Percentiles rank a stretch among this genome's conserved stretches.
Conservation (phyloP, 2,329 filamentous ascomycete genomes). For the Chalaropsis thielavioides region DNA sequence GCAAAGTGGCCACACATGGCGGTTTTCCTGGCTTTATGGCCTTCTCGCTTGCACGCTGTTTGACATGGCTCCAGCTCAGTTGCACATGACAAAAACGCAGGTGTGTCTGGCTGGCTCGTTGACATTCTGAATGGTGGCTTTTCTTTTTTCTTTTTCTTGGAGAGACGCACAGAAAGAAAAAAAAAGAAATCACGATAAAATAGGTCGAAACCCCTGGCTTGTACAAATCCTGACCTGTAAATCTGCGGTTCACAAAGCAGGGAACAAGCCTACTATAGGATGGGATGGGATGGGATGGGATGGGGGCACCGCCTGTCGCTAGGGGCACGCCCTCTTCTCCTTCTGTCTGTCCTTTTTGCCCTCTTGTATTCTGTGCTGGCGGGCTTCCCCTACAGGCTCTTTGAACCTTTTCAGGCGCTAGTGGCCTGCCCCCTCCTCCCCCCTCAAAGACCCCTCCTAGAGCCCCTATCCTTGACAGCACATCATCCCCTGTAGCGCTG, state of each 20-base stretch:
- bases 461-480: not conserved
- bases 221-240: constrained; percentile 1
- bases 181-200: not conserved
- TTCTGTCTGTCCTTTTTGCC: not conserved
- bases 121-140: not conserved
- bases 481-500: not conserved
- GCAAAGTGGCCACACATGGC: too few species aligned
- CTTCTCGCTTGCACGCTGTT: not conserved
- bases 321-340: not conserved
- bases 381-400: not conserved
- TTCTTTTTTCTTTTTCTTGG: not conserved
- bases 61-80: not conserved
- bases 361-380: not conserved
- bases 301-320: not conserved
- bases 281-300: not conserved
- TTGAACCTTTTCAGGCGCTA: not conserved
- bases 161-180: not conserved
- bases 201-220: not conserved
- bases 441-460: not conserved
- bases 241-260: not conserved
- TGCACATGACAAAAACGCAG: not conserved
- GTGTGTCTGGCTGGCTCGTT: not conserved
- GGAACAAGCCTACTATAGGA: not conserved
- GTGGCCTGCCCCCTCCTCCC: not conserved
- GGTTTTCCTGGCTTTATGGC: too few species aligned